Conservation (phyloP, 495 filamentous ascomycete species). For the Aspergillus egyptiacus region DNA sequence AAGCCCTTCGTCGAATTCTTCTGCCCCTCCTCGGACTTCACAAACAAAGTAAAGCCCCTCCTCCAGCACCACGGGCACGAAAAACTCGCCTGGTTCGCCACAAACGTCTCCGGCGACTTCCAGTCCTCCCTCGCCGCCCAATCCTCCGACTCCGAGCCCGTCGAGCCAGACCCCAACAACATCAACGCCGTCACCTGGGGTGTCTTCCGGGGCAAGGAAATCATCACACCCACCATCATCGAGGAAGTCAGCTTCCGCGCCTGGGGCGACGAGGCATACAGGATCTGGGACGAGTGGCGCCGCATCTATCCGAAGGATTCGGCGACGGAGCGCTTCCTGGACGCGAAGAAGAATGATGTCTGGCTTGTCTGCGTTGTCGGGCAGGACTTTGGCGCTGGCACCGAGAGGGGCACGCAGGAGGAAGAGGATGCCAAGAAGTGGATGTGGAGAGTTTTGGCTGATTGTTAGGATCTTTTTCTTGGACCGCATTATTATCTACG, state of each 20-base stretch:
- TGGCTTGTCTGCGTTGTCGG: slow-evolving; percentile 92
- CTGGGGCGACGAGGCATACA: slow-evolving; percentile 94
- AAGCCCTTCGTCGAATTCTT: slow-evolving; percentile 99
- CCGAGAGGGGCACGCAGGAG: slow-evolving; percentile 34
- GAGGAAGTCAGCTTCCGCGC: slow-evolving; percentile 92
- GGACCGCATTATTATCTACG: too few species aligned
- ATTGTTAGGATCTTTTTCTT: too few species aligned
- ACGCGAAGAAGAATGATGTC: slow-evolving; percentile 55
- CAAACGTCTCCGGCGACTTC: slow-evolving; percentile 65
- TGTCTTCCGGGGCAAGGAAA: slow-evolving; percentile 92
- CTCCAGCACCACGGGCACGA: slow-evolving; percentile 53
- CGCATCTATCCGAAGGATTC: slow-evolving; percentile 68
- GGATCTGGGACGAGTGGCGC: slow-evolving; percentile 91
- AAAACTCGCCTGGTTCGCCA: slow-evolving; percentile 79
- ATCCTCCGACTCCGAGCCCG: slow-evolving; percentile 28
- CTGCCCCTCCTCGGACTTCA: slow-evolving; percentile 65
- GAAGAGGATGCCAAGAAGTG: slow-evolving; percentile 40
- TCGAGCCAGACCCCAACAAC: slow-evolving; percentile 42
- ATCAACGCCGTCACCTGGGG: slow-evolving; percentile 98
- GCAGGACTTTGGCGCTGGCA: slow-evolving; percentile 61
- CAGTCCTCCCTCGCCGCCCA: slow-evolving; percentile 50
- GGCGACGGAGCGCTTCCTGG: slow-evolving; percentile 61
- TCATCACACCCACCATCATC: slow-evolving; percentile 95
- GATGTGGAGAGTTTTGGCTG: slow-evolving; percentile 39
- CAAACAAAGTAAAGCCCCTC: slow-evolving; percentile 48